phyloP scores from a whole-genome alignment of 805 yeast species.

The Maudiozyma bulderi region DNA sequence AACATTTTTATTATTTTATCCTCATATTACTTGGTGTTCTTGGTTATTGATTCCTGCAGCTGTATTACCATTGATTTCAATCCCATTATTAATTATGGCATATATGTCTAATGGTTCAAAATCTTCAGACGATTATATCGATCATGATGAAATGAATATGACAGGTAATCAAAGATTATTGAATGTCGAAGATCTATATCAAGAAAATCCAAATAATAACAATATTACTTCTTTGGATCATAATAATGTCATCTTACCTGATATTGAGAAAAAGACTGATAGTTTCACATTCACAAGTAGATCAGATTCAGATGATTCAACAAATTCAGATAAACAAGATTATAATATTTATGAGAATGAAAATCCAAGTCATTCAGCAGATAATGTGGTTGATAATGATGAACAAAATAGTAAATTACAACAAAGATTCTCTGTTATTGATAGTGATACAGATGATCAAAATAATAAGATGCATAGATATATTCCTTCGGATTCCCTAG shows the following conservation, averaged over 20 bases:
- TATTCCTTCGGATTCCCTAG: constrained; percentile 12
- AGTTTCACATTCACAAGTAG: constrained; percentile 2
- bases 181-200: neutral
- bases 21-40: constrained; percentile 59
- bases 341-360: neutral
- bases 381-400: constrained; percentile 1
- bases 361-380: constrained; percentile 1
- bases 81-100: constrained; percentile 42
- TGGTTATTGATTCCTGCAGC: constrained; percentile 67
- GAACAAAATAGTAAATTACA: constrained; percentile 6
- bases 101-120: constrained; percentile 10
- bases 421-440: constrained; percentile 18
- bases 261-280: neutral
- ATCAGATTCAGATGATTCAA: constrained; percentile 8
- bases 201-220: neutral
- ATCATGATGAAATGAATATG: constrained; percentile 6
- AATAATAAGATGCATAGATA: neutral
- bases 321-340: constrained; percentile 6
- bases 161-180: constrained; percentile 4
- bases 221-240: neutral
- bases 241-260: constrained; percentile 6
- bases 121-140: constrained; percentile 5
- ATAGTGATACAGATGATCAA: constrained; percentile 6
- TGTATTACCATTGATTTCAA: constrained; percentile 40
- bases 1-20: constrained; percentile 49